Evolutionary conservation across 2,329 filamentous ascomycete genomes (phyloP).

Genomic region (Geoglossum cookeanum): DNA sequence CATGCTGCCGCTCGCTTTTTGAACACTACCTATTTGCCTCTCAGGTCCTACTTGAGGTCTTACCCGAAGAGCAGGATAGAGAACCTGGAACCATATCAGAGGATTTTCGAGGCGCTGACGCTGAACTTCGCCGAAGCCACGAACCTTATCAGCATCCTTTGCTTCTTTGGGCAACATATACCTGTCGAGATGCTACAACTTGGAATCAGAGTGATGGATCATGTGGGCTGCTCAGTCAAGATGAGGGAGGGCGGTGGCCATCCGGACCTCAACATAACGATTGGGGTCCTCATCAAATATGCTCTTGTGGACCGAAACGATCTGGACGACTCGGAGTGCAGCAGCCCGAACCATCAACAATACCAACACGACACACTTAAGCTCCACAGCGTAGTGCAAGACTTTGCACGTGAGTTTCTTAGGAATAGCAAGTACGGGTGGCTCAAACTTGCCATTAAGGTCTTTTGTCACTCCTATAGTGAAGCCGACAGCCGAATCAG

Average conservation of each 20-base stretch:
- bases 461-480: constrained; percentile 32
- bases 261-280: constrained; percentile 3
- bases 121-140: constrained; percentile 31
- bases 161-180: constrained; percentile 44
- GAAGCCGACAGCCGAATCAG: constrained; percentile 26
- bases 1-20: constrained; percentile 45
- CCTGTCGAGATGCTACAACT: constrained; percentile 46
- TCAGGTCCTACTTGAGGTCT: constrained; percentile 37
- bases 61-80: constrained; percentile 35
- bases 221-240: background rate
- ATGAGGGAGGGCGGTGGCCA: background rate
- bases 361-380: constrained; percentile 28
- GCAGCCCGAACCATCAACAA: constrained; percentile 9
- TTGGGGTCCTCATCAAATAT: constrained; percentile 3
- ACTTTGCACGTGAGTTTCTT: constrained; percentile 31
- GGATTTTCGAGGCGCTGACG: background rate
- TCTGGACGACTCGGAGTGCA: constrained; percentile 20
- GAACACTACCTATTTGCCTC: constrained; percentile 38
- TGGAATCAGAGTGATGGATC: constrained; percentile 20
- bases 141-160: constrained; percentile 44
- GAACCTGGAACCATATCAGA: constrained; percentile 20
- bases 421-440: constrained; percentile 25
- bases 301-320: constrained; percentile 24
- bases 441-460: constrained; percentile 28
- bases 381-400: constrained; percentile 33